These are phyloP conservation scores for Epichloe hybrida DNA, from an alignment of 2,329 filamentous ascomycete species.

Conservation along the genomic window DNA sequence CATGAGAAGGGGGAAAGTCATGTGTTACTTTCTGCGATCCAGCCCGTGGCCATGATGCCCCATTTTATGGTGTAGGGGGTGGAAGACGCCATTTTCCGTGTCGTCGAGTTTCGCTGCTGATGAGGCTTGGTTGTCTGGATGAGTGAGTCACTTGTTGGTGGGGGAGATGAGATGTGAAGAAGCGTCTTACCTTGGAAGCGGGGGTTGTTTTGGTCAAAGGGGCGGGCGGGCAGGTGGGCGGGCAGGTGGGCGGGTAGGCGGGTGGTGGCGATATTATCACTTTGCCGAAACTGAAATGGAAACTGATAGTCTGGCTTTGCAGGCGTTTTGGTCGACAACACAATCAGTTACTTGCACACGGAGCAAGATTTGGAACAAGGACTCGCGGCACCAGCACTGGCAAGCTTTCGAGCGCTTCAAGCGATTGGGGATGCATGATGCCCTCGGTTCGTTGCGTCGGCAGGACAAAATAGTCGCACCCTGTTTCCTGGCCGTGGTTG, in stretches of 20 bases:
- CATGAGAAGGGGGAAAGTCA: too few relatives aligned
- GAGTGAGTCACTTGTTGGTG: neutral
- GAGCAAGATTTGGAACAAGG: too few relatives aligned
- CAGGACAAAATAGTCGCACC: too few relatives aligned
- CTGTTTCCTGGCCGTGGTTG: too few relatives aligned
- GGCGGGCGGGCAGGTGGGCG: too few relatives aligned
- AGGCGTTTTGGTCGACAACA: too few relatives aligned
- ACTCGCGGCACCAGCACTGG: too few relatives aligned
- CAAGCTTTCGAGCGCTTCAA: constrained; percentile 28
- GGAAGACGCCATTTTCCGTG: constrained; percentile 22
- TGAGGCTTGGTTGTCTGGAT: too few relatives aligned
- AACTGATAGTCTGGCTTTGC: too few relatives aligned
- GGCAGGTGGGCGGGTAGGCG: too few relatives aligned
- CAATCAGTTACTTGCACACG: too few relatives aligned
- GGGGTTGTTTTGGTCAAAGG: neutral
- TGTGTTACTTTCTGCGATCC: constrained; percentile 36
- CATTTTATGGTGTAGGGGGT: constrained; percentile 37
- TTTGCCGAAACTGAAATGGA: neutral
- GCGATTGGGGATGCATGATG: constrained; percentile 12
- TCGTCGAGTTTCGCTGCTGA: neutral
- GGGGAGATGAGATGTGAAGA: neutral
- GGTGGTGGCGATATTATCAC: neutral
- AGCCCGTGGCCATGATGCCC: constrained; percentile 48
- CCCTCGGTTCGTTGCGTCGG: too few relatives aligned
- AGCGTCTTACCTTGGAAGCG: neutral